phyloP scores from a whole-genome alignment of 2,329 filamentous ascomycete genomes.

The Pezicula rhizophila region DNA sequence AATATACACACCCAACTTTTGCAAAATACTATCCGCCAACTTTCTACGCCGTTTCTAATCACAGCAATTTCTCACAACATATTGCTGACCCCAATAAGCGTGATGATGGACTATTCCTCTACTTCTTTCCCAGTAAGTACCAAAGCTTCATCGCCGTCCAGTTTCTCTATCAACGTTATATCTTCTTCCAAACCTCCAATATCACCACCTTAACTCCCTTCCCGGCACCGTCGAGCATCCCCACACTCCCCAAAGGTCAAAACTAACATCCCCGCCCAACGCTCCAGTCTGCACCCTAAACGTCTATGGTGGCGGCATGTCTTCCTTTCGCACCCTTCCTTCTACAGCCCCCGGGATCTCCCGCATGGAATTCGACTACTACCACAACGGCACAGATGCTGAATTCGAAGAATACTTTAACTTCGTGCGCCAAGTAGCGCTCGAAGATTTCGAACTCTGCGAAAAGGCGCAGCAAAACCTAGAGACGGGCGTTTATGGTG shows the following conservation, averaged over 20 bases:
- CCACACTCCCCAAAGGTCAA: no score
- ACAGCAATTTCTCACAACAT: slow-evolving; percentile 49
- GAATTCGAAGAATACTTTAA: slow-evolving; percentile 51
- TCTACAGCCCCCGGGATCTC: slow-evolving; percentile 41
- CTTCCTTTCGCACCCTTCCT: slow-evolving; percentile 48
- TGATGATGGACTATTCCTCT: slow-evolving; percentile 49
- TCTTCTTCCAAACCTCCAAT: no score
- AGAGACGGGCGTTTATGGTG: slow-evolving; percentile 45
- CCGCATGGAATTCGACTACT: slow-evolving; percentile 55
- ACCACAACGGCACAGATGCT: slow-evolving; percentile 42
- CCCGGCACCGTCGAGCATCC: no score
- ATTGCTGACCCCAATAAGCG: slow-evolving; percentile 46
- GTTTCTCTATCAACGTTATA: no score
- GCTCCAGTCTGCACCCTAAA: slow-evolving; percentile 41
- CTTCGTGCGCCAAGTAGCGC: slow-evolving; percentile 48
- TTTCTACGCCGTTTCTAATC: slow-evolving; percentile 48
- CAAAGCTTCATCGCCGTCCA: not conserved
- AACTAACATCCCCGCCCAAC: not conserved
- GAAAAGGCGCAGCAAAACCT: slow-evolving; percentile 50
- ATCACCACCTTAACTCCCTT: no score
- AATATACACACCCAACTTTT: slow-evolving; percentile 52
- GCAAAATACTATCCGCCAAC: slow-evolving; percentile 48
- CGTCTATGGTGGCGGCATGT: slow-evolving; percentile 53
- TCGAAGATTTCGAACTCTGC: slow-evolving; percentile 52
- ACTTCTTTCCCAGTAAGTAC: slow-evolving; percentile 43